These are phyloP conservation scores for Tylopilus felleus DNA, from an alignment of 768 basidiomycete genomes.

Conservation along the genomic window DNA sequence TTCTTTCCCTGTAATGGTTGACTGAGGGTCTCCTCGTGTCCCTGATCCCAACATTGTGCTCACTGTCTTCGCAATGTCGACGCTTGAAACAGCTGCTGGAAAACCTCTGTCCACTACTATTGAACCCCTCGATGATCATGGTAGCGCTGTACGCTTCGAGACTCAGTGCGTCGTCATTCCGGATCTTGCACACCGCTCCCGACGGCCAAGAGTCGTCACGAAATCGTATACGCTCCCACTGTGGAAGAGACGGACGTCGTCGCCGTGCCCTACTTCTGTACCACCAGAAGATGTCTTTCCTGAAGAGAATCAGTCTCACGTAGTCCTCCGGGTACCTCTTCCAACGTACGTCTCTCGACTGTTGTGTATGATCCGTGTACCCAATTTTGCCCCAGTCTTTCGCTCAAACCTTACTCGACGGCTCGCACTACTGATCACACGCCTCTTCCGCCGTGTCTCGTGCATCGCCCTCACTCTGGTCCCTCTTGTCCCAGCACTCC, in stretches of 20 bases:
- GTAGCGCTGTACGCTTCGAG: constrained; percentile 62
- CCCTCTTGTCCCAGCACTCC: background rate
- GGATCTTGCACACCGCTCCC: constrained; percentile 40
- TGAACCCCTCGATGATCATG: constrained; percentile 19
- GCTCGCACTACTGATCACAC: constrained; percentile 33
- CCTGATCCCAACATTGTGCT: background rate
- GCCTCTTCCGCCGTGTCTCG: constrained; percentile 53
- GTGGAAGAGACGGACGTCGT: constrained; percentile 45
- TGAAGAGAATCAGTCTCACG: constrained; percentile 38
- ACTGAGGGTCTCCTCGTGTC: background rate
- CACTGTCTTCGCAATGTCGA: constrained; percentile 12
- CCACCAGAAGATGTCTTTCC: constrained; percentile 21
- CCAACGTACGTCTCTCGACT: constrained; percentile 46
- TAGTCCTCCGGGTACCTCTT: constrained; percentile 58
- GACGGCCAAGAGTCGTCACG: constrained; percentile 50
- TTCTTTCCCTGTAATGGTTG: too few relatives aligned
- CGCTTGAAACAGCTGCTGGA: background rate
- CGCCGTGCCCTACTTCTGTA: constrained; percentile 15
- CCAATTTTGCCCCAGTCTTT: constrained; percentile 35
- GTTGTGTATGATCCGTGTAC: background rate
- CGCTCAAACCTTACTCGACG: constrained; percentile 40
- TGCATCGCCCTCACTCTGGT: constrained; percentile 39
- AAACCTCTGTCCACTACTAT: background rate
- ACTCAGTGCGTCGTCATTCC: constrained; percentile 73
- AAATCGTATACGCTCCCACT: constrained; percentile 69